Base-by-base conservation (phyloP, 768 basidiomycete species). In the Pholiota microspora region DNA sequence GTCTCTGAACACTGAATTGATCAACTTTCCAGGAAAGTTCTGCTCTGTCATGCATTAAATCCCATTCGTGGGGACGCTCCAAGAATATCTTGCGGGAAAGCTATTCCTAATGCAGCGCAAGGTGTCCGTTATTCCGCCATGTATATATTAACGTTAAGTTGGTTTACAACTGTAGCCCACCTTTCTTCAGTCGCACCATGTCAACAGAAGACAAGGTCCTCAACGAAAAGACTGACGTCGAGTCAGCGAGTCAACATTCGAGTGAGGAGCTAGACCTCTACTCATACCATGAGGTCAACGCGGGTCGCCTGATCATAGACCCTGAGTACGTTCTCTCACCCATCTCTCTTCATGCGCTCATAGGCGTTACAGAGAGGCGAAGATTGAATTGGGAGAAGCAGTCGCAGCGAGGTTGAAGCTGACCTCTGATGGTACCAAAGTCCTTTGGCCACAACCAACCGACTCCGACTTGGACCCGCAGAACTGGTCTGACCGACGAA, bases 361-460 rank as follows among this genome's bases (percentile, higher is more conserved):
- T 24, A 8, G 32, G 5, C 45, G 53, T 8, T 34, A 12, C 56
- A 85, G 82, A 38, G 85, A 89, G 68, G 86, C 86, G 0, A 74
- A 71, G 60, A 69, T 79, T 52, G 85, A 86, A 67, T 79, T 86
- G 45, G 85, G 85, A 8, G 79, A 80, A 21, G 69, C 69, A 3
- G 64, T 84, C 34, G 83, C 85, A 0, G 69, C 77, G 4, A 73
- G 64, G 45, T 71, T 88, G 50, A 88, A 88, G 72, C 71, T 85
- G 6, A 76, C 80, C 3, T 55, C 60, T 15, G 82, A 85, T 53
- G 84, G 85, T 0, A 78, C 71, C 15, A 82, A 76, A 46, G 78
- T 88, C 8, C 75, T 89, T 0, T 88, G 85, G 83, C 86, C 86
- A 16, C 86, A 88, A 60, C 85, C 86, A 1, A 77, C 79, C 1